Conservation (phyloP, 2,329 filamentous ascomycete species). For the Colletotrichum sp. region DNA sequence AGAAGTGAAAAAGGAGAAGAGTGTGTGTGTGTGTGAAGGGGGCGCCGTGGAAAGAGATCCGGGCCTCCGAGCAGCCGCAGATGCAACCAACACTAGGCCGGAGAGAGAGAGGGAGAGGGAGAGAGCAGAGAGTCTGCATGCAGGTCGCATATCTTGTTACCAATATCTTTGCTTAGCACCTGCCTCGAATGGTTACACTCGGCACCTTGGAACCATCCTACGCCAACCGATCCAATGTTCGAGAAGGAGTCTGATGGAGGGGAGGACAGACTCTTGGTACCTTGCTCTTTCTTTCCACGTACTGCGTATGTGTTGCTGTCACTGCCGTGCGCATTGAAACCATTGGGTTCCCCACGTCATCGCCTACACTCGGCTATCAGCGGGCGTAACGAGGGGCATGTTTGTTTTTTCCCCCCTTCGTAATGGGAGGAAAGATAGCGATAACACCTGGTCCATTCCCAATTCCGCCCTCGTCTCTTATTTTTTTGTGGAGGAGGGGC, state of each 20-base stretch:
- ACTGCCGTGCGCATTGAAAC: background rate
- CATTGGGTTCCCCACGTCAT: constrained; percentile 10
- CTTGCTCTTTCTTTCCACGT: background rate
- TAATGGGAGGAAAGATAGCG: background rate
- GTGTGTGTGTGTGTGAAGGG: background rate
- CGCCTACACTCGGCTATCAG: constrained; percentile 15
- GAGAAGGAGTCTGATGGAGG: background rate
- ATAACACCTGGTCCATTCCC: background rate
- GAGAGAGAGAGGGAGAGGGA: background rate
- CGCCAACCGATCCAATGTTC: background rate
- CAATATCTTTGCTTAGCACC: background rate
- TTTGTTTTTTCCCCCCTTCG: background rate
- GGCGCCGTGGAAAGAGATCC: constrained; percentile 9
- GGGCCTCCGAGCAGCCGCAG: constrained; percentile 9
- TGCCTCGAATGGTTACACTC: constrained; percentile 15
- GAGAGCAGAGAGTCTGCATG: background rate
- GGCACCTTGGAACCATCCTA: background rate
- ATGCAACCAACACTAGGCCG: background rate
- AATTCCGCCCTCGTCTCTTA: constrained; percentile 3
- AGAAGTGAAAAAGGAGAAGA: background rate
- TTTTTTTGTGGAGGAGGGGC: background rate
- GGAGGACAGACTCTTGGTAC: background rate
- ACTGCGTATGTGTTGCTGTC: background rate
- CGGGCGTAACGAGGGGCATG: constrained; percentile 7
- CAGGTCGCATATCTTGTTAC: constrained; percentile 3